Evolutionary conservation across 352 stramenopile genomes (phyloP).

Genomic region (Globisporangium okanoganense): DNA sequence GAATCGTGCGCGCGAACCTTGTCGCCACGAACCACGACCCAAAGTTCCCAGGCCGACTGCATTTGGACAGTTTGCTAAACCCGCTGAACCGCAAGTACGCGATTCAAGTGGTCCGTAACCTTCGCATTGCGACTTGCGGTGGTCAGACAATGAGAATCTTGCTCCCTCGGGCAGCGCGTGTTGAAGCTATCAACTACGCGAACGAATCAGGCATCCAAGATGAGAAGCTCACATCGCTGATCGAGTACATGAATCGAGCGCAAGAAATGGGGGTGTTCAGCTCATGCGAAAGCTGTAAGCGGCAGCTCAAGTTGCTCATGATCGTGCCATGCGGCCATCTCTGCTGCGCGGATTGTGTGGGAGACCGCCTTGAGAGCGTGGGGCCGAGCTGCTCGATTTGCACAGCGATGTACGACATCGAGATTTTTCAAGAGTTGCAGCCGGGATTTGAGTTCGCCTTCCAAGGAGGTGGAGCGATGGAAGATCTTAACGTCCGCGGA

Average conservation of each 20-base stretch:
- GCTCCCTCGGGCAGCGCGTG: constrained; percentile 31
- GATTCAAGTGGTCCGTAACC: constrained; percentile 49
- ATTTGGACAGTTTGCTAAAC: constrained; percentile 77
- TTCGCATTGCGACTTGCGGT: constrained; percentile 56
- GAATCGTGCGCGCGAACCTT: constrained; percentile 60
- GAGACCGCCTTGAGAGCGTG: constrained; percentile 54
- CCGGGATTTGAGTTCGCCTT: constrained; percentile 72
- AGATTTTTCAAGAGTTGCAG: constrained; percentile 88
- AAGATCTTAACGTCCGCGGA: constrained; percentile 13
- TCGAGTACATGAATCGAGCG: constrained; percentile 57
- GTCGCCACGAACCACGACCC: constrained; percentile 77
- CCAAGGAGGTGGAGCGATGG: constrained; percentile 4
- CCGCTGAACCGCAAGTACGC: constrained; percentile 62
- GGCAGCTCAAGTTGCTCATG: constrained; percentile 86
- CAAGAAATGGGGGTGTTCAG: constrained; percentile 36
- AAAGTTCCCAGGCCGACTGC: constrained; percentile 42
- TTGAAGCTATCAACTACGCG: constrained; percentile 65
- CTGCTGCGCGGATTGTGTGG: constrained; percentile 91
- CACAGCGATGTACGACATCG: constrained; percentile 62
- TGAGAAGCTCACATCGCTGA: constrained; percentile 33
- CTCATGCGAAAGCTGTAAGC: constrained; percentile 79
- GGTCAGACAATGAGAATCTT: constrained; percentile 41
- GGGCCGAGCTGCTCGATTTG: constrained; percentile 58
- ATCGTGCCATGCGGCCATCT: constrained; percentile 91
- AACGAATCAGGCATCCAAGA: constrained; percentile 32